Evolutionary conservation across 2,329 filamentous ascomycete genomes (phyloP).

Genomic region (Rutstroemia sp.): DNA sequence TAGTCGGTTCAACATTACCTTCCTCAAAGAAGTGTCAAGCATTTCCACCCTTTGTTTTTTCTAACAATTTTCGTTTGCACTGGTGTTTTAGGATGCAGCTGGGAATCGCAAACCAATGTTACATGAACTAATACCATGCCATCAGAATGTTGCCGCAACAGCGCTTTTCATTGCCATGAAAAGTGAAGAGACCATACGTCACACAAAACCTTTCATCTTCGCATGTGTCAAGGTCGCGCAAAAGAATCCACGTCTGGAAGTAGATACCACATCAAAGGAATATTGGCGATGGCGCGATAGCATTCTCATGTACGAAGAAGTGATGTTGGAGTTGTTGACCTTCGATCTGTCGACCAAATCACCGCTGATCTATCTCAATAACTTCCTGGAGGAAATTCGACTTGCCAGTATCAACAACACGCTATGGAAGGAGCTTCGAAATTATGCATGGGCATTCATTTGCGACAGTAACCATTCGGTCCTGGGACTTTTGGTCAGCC

Average conservation of each 20-base stretch:
- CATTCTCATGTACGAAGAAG: conserved; percentile 85
- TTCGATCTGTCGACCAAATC: conserved; percentile 91
- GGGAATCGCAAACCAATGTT: background rate
- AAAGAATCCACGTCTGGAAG: conserved; percentile 81
- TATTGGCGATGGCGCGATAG: conserved; percentile 98
- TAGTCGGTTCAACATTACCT: too few relatives aligned
- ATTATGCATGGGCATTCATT: conserved; percentile 87
- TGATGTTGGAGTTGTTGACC: conserved; percentile 83
- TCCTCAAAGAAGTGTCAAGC: too few relatives aligned
- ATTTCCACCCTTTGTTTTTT: background rate
- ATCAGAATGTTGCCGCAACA: conserved; percentile 76
- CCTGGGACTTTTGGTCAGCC: conserved; percentile 72
- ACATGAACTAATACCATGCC: conserved; percentile 1
- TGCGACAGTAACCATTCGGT: conserved; percentile 84
- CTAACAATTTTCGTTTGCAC: background rate
- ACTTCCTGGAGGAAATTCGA: conserved; percentile 66
- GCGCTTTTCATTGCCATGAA: conserved; percentile 93
- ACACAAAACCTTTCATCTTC: conserved; percentile 90
- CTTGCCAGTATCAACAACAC: conserved; percentile 56
- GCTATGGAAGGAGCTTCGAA: conserved; percentile 58
- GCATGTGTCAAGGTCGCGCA: conserved; percentile 91
- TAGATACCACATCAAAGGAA: conserved; percentile 96
- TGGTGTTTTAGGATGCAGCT: background rate
- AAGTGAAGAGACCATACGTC: conserved; percentile 92
- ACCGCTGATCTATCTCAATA: conserved; percentile 77